Conservation (phyloP, 176 grass and related monocot genomes). For the Raddia distichophylla region DNA sequence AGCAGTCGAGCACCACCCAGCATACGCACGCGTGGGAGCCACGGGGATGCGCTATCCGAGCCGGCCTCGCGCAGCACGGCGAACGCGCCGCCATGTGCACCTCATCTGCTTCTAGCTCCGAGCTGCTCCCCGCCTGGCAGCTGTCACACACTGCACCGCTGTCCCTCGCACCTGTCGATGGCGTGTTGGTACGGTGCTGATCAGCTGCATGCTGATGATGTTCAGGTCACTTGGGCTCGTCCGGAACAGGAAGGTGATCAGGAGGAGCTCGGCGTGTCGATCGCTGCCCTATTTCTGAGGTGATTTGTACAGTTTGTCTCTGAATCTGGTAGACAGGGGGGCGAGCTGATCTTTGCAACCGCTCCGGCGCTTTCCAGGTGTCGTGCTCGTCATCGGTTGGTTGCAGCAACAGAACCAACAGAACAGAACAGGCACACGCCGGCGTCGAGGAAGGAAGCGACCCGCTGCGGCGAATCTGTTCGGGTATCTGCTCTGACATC, state of each 20-base stretch:
- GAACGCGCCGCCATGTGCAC: background rate
- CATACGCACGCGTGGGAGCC: conserved; percentile 19
- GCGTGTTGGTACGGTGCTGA: background rate
- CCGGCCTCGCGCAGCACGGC: background rate
- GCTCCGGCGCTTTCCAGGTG: conserved; percentile 34
- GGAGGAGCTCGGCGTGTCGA: no score
- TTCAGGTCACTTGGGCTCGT: no score
- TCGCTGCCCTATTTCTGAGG: no score
- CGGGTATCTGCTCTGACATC: background rate
- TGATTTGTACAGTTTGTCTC: no score
- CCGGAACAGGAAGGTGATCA: no score
- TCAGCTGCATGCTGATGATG: no score
- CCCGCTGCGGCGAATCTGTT: background rate
- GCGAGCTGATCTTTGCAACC: conserved; percentile 42
- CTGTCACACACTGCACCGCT: background rate
- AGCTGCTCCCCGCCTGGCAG: background rate
- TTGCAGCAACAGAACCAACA: conserved; percentile 46
- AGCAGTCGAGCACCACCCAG: background rate
- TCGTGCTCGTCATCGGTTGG: conserved; percentile 28
- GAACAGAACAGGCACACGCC: background rate
- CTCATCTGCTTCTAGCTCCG: background rate
- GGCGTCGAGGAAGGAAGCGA: background rate
- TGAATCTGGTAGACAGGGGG: background rate
- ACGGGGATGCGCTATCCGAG: background rate
- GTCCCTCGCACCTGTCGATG: background rate